Percentiles rank a stretch among this genome's conserved stretches.
phyloP scores from a whole-genome alignment of 2,329 filamentous ascomycete genomes.

The Stagonosporopsis rhizophila region DNA sequence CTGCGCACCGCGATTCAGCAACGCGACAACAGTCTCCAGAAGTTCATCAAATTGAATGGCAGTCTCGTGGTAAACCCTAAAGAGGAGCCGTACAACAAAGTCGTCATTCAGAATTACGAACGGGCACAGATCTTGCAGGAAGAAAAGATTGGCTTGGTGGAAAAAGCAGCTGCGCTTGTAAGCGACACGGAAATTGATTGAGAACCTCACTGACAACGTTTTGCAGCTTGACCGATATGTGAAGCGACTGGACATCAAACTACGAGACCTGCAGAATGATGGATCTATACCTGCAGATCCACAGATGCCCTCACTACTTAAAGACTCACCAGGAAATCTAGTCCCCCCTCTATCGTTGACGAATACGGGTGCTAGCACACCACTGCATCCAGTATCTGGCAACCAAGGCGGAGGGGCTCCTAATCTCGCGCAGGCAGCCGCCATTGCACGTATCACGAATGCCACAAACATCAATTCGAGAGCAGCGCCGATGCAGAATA shows the following conservation, averaged over 20 bases:
- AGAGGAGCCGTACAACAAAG: conserved; percentile 71
- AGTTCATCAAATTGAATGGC: conserved; percentile 79
- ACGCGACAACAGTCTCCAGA: conserved; percentile 77
- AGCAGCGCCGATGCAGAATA: conserved; percentile 44
- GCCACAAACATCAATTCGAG: conserved; percentile 46
- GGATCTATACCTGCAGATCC: conserved; percentile 66
- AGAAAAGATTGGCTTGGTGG: conserved; percentile 75
- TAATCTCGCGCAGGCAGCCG: conserved; percentile 59
- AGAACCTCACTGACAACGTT: conserved; percentile 19
- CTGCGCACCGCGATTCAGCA: conserved; percentile 73
- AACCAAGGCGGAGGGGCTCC: conserved; percentile 62
- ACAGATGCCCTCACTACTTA: conserved; percentile 65
- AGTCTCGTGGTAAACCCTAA: conserved; percentile 77
- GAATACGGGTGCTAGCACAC: conserved; percentile 55
- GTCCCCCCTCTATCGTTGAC: conserved; percentile 57
- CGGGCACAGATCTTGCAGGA: conserved; percentile 73
- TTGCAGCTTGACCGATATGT: conserved; percentile 65
- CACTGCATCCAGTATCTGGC: conserved; percentile 63
- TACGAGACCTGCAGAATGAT: conserved; percentile 65
- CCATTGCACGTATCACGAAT: conserved; percentile 52
- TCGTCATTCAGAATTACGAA: conserved; percentile 72
- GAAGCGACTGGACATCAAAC: conserved; percentile 67
- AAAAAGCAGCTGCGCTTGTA: conserved; percentile 71
- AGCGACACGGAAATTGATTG: conserved; percentile 1
- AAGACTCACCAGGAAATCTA: conserved; percentile 56